A percentile compares a stretch with the other conserved stretches of the same genome.
These are phyloP conservation scores for Fusarium tanahbumbuense DNA, from an alignment of 2,329 filamentous ascomycete genomes.

Conservation along the genomic window DNA sequence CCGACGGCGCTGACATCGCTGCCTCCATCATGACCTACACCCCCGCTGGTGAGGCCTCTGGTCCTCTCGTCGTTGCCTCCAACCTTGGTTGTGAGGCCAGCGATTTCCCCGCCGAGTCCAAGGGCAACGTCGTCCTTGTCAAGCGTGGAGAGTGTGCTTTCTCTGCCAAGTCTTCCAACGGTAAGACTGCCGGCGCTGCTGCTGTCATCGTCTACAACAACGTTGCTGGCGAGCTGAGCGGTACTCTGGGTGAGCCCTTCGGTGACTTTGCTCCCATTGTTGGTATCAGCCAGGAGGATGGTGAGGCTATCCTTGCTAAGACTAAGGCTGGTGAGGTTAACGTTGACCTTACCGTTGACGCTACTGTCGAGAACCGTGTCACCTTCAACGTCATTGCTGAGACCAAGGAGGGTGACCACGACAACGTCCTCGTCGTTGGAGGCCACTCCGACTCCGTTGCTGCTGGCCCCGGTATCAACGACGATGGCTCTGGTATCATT, in stretches of 20 bases:
- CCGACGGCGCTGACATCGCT: slow-evolving; percentile 46
- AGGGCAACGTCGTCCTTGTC: slow-evolving; percentile 69
- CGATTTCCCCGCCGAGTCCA: slow-evolving; percentile 65
- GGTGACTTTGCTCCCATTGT: slow-evolving; percentile 62
- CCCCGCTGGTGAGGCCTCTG: slow-evolving; percentile 58
- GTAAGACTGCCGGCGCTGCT: slow-evolving; percentile 66
- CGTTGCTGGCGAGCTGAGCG: slow-evolving; percentile 59
- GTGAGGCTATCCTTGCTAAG: slow-evolving; percentile 47
- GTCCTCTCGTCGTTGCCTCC: slow-evolving; percentile 58
- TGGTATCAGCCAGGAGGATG: slow-evolving; percentile 63
- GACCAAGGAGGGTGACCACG: slow-evolving; percentile 60
- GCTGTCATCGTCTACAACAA: slow-evolving; percentile 74
- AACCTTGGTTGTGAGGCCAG: slow-evolving; percentile 65
- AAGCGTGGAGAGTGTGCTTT: slow-evolving; percentile 70
- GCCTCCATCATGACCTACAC: slow-evolving; percentile 60
- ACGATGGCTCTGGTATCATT: slow-evolving; percentile 68
- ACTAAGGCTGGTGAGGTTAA: slow-evolving; percentile 49
- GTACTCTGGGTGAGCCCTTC: slow-evolving; percentile 65
- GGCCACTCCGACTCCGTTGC: slow-evolving; percentile 61
- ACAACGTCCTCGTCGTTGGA: slow-evolving; percentile 61
- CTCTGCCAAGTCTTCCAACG: slow-evolving; percentile 66
- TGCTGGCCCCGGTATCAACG: slow-evolving; percentile 70
- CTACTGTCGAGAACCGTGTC: slow-evolving; percentile 59
- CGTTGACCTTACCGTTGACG: slow-evolving; percentile 57
- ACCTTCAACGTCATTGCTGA: slow-evolving; percentile 65